Evolutionary conservation across 2,329 filamentous ascomycete genomes (phyloP), one percentile per base, ranked within the genome.

Genomic region (Fusarium sp.): DNA sequence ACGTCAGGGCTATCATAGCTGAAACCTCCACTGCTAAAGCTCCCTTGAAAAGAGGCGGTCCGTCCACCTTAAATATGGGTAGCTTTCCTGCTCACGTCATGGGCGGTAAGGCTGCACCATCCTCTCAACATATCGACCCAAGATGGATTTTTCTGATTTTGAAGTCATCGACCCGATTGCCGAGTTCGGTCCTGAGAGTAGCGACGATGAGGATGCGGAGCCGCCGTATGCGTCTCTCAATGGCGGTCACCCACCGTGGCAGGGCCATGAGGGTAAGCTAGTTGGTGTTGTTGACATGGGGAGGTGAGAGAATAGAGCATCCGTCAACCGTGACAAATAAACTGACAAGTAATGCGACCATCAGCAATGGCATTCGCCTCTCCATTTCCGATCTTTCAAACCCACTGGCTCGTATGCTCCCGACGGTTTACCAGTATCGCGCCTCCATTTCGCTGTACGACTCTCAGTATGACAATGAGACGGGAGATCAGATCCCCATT

Each of bases 361-460:
- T 2, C 27, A 87, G 89, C 78, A 92, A 92, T 79, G 90, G 90
- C 61, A 90, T 92, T 63, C 88, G 90, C 36, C 90, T 91, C 79
- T 91, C 89, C 11, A 89, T 92, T 59, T 74, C 76, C 20, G 76
- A 77, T 47, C 60, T 77, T 21, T 75, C 76, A 15, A 52, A 85
- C 11, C 81, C 82, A 7, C 86, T 85, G 20, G 82, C 88, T 11
- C 86, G 90, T 27, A 86, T 88, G 47, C 80, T 92, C 55, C 90
- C 90, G 4, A 78, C 78, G 11, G 69, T 80, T 29, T 57, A 76
- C 35, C 60, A 74, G 11, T 77, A 77, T 29, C 74, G 76, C 17
- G 74, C 73, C 6, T 71, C 70, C 13, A 77, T 77, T 49, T 77
- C 76, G 9, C 61, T 77, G 5, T 77, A 77, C 62, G 76, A 77